Evolutionary conservation across 495 filamentous ascomycete genomes (phyloP).

Genomic region (Pyronema omphalodes): DNA sequence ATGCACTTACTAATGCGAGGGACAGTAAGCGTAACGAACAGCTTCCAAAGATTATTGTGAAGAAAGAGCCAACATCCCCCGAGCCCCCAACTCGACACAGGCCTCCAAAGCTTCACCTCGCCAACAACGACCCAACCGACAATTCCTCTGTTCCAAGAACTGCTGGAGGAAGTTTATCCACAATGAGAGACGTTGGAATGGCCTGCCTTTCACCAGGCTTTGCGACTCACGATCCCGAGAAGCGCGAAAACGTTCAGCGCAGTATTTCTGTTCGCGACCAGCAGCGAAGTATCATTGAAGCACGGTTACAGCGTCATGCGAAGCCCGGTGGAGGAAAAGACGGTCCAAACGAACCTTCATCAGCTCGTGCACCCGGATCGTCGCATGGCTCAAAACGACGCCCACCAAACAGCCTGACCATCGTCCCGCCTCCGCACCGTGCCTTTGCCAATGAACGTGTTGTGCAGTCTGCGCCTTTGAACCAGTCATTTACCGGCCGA

Average conservation of each 20-base stretch:
- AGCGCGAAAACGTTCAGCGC: conserved; percentile 85
- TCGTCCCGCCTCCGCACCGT: conserved; percentile 87
- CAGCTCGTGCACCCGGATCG: conserved; percentile 40
- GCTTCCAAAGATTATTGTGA: conserved; percentile 71
- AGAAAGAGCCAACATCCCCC: conserved; percentile 85
- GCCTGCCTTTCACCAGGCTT: conserved; percentile 93
- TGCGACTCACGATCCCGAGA: conserved; percentile 83
- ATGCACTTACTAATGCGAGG: conserved; percentile 26
- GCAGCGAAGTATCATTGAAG: conserved; percentile 86
- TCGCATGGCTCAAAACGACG: conserved; percentile 37
- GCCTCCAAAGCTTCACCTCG: conserved; percentile 70
- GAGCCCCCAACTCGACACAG: conserved; percentile 62
- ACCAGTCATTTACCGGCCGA: conserved; percentile 85
- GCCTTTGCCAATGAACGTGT: conserved; percentile 92
- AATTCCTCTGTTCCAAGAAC: conserved; percentile 35
- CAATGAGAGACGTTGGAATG: conserved; percentile 83
- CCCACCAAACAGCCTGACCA: conserved; percentile 80
- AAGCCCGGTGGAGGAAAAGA: conserved; percentile 31
- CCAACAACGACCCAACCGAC: conserved; percentile 37
- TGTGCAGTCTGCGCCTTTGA: conserved; percentile 89
- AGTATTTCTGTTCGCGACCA: conserved; percentile 88
- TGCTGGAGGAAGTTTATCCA: conserved; percentile 60
- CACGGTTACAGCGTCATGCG: conserved; percentile 66
- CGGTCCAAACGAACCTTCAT: conserved; percentile 32
- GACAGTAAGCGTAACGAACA: conserved; percentile 30